Conservation (phyloP, 2,329 filamentous ascomycete species). For the Calonectria hawksworthii region DNA sequence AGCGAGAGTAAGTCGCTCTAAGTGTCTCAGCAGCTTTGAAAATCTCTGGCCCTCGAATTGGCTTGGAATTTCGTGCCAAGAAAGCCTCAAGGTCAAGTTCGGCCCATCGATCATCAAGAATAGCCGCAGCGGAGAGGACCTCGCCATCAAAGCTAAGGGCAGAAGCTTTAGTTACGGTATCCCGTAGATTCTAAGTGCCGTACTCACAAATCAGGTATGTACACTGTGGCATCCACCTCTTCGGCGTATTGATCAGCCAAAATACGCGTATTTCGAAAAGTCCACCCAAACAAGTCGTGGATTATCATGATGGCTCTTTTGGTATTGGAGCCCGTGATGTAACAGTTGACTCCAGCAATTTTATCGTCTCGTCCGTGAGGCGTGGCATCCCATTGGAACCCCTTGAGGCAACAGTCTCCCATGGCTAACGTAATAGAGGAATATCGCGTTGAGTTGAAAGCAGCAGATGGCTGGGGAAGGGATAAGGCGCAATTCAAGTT, state of each 20-base stretch:
- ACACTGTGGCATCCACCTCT: conserved; percentile 14
- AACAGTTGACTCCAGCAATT: not conserved
- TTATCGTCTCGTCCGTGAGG: not conserved
- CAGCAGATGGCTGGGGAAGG: not conserved
- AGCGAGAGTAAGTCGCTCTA: not conserved
- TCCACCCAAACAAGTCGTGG: conserved; percentile 20
- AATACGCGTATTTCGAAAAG: conserved; percentile 1
- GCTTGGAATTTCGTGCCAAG: not conserved
- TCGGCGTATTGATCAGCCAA: conserved; percentile 15
- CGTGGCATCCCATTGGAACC: not conserved
- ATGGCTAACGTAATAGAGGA: not conserved
- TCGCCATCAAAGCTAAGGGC: conserved; percentile 1
- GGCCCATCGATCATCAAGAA: not conserved
- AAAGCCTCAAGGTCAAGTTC: conserved; percentile 3
- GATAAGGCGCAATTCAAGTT: not conserved
- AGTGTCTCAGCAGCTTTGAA: not conserved
- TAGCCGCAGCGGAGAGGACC: not conserved
- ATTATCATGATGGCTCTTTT: conserved; percentile 4
- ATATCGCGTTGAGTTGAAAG: not conserved
- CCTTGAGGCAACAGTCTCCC: conserved; percentile 9
- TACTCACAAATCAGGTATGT: conserved; percentile 11
- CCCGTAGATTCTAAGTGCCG: not conserved
- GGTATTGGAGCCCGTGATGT: not conserved
- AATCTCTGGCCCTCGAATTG: not conserved
- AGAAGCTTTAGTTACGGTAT: not conserved